These are phyloP conservation scores for Alternaria dauci DNA, from an alignment of 2,329 filamentous ascomycete species.

Conservation along the genomic window DNA sequence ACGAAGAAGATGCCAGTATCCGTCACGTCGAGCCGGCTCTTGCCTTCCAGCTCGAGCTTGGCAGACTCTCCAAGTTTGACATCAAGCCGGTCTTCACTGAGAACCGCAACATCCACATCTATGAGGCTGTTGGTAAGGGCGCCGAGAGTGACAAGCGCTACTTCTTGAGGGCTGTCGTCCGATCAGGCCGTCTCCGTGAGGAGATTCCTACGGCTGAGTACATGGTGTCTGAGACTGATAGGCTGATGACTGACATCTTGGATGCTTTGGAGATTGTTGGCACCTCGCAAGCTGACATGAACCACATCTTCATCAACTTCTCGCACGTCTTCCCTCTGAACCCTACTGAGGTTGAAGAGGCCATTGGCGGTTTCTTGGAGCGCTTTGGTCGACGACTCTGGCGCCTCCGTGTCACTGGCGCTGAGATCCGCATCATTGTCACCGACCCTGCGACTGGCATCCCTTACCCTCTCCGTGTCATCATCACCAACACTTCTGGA, in stretches of 20 bases:
- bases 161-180: conserved; percentile 95
- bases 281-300: conserved; percentile 98
- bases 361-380: conserved; percentile 92
- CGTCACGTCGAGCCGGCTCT: conserved; percentile 96
- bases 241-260: conserved; percentile 96
- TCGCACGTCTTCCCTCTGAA: conserved; percentile 93
- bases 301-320: conserved; percentile 99
- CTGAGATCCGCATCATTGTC: conserved; percentile 98
- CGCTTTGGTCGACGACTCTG: conserved; percentile 94
- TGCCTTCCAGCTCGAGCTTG: conserved; percentile 97
- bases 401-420: conserved; percentile 94
- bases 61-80: conserved; percentile 93
- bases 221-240: conserved; percentile 94
- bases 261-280: conserved; percentile 98
- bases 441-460: conserved; percentile 85
- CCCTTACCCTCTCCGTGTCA: conserved; percentile 90
- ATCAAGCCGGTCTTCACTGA: conserved; percentile 99
- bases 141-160: conserved; percentile 97
- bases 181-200: conserved; percentile 91
- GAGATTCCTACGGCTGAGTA: conserved; percentile 99
- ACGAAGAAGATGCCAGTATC: conserved; percentile 92
- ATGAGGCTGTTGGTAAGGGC: conserved; percentile 94
- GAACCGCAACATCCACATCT: conserved; percentile 99
- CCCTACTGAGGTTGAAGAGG: conserved; percentile 89
- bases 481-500: conserved; percentile 97